Evolutionary conservation across 2,329 filamentous ascomycete genomes (phyloP).

Genomic region (Alternaria atra): DNA sequence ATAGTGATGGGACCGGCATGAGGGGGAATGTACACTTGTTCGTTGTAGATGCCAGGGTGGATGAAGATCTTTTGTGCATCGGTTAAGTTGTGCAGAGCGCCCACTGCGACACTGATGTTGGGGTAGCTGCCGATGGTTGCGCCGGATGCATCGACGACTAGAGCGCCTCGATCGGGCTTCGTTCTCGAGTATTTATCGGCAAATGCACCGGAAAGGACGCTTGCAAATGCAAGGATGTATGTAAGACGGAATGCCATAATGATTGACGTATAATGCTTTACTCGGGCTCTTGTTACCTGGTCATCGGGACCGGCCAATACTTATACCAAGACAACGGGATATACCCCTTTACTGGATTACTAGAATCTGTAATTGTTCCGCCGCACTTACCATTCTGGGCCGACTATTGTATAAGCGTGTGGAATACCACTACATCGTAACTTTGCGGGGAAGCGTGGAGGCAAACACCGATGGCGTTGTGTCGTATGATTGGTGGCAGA

Average conservation of each 20-base stretch:
- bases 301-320: neutral
- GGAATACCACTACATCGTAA: slow-evolving; percentile 2
- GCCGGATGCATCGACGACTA: slow-evolving; percentile 29
- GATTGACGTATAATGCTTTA: neutral
- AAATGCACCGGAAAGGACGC: neutral
- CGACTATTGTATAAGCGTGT: neutral
- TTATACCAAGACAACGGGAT: slow-evolving; percentile 2
- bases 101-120: slow-evolving; percentile 28
- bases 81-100: slow-evolving; percentile 19
- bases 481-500: slow-evolving; percentile 19
- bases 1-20: slow-evolving; percentile 60
- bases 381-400: neutral
- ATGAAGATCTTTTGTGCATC: slow-evolving; percentile 62
- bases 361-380: slow-evolving; percentile 15
- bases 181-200: slow-evolving; percentile 24
- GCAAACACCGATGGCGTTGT: neutral
- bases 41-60: slow-evolving; percentile 63
- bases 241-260: neutral
- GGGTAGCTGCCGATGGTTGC: slow-evolving; percentile 22
- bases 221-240: neutral
- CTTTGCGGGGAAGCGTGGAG: slow-evolving; percentile 10
- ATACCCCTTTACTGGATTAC: neutral
- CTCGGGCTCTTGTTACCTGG: neutral
- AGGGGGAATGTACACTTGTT: slow-evolving; percentile 63
- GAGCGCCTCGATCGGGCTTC: slow-evolving; percentile 20